Evolutionary conservation across 2,329 filamentous ascomycete genomes (phyloP).

Genomic region (Pseudocercospora eumusae): DNA sequence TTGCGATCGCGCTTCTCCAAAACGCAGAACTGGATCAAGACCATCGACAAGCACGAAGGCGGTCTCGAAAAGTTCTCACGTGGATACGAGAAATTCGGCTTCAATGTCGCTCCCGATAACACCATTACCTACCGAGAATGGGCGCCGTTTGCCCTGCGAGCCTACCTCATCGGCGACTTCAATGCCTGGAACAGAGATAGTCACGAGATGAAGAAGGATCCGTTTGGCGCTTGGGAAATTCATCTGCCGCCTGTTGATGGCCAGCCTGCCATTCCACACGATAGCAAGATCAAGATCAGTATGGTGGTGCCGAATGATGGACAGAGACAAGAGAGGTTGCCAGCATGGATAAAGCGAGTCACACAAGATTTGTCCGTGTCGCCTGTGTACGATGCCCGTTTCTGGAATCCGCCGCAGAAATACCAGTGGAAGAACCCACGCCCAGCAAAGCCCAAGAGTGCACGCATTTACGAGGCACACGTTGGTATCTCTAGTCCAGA

Average conservation of each 20-base stretch:
- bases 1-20: slow-evolving; percentile 75
- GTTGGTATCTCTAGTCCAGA: slow-evolving; percentile 96
- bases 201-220: slow-evolving; percentile 83
- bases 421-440: slow-evolving; percentile 83
- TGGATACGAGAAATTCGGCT: slow-evolving; percentile 81
- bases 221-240: slow-evolving; percentile 85
- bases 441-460: slow-evolving; percentile 79
- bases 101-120: slow-evolving; percentile 77
- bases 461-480: slow-evolving; percentile 97
- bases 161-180: slow-evolving; percentile 90
- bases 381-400: slow-evolving; percentile 88
- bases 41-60: slow-evolving; percentile 79
- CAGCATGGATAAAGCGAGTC: slow-evolving; percentile 96
- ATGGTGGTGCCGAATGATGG: slow-evolving; percentile 77
- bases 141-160: slow-evolving; percentile 85
- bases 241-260: slow-evolving; percentile 74
- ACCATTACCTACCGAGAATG: slow-evolving; percentile 93
- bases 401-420: slow-evolving; percentile 92
- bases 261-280: slow-evolving; percentile 78
- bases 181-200: slow-evolving; percentile 86
- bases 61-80: slow-evolving; percentile 89
- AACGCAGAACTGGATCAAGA: slow-evolving; percentile 83
- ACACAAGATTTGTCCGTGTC: slow-evolving; percentile 90
- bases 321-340: slow-evolving; percentile 76
- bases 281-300: slow-evolving; percentile 92